These are phyloP conservation scores for Boletus huronensis DNA, from an alignment of 768 basidiomycete species.

Conservation along the genomic window DNA sequence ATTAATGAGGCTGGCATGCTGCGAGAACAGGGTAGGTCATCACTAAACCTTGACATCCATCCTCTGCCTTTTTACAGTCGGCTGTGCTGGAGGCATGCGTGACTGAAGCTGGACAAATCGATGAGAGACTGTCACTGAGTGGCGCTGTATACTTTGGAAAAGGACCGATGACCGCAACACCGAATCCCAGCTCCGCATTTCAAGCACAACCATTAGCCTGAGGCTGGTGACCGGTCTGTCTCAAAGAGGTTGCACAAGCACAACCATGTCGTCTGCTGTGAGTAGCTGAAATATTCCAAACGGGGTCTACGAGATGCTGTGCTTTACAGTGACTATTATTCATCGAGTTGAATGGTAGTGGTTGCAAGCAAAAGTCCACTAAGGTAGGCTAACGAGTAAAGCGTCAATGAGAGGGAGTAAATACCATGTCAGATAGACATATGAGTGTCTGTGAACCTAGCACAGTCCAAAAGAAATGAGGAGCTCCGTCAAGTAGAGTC, in stretches of 20 bases:
- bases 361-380: conserved; percentile 18
- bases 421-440: conserved; percentile 20
- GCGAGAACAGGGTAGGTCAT: conserved; percentile 1
- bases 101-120: neutral
- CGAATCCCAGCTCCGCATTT: neutral
- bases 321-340: conserved; percentile 24
- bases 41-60: conserved; percentile 39
- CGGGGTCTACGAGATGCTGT: conserved; percentile 17
- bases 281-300: neutral
- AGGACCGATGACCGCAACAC: neutral
- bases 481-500: conserved; percentile 13
- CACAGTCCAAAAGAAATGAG: conserved; percentile 18
- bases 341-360: conserved; percentile 14
- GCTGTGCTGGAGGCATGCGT: conserved; percentile 24
- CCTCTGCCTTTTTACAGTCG: conserved; percentile 40
- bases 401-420: conserved; percentile 26
- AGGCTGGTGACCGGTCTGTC: too few relatives aligned
- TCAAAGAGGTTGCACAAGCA: too few relatives aligned
- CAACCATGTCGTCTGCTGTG: neutral
- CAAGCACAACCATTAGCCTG: too few relatives aligned
- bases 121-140: neutral
- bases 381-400: conserved; percentile 23
- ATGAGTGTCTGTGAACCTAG: conserved; percentile 15
- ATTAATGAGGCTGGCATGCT: neutral
- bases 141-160: neutral